phyloP scores from a whole-genome alignment of 495 filamentous ascomycete species.

The Glonium stellatum region DNA sequence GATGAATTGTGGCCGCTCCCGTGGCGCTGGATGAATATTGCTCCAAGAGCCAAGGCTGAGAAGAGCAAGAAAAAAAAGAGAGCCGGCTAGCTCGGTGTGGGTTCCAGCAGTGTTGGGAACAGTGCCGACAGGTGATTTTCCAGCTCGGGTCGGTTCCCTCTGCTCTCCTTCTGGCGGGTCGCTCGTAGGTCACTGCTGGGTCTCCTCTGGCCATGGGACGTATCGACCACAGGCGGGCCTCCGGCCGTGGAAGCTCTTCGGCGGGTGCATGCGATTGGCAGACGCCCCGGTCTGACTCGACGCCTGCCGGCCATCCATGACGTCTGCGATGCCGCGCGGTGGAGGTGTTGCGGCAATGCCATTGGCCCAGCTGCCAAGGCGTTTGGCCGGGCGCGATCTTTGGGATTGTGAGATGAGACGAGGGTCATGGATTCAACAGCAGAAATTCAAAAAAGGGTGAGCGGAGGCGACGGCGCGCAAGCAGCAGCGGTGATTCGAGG shows the following conservation, averaged over 20 bases:
- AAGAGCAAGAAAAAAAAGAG: no score
- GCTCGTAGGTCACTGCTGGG: no score
- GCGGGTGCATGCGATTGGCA: neutral
- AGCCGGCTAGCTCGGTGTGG: neutral
- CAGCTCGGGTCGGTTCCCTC: no score
- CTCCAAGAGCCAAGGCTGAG: neutral
- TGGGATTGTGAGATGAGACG: neutral
- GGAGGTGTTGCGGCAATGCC: neutral
- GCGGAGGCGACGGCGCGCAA: conserved; percentile 6
- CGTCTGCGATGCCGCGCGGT: neutral
- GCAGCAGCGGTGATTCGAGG: conserved; percentile 14
- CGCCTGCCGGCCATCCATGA: neutral
- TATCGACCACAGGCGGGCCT: neutral
- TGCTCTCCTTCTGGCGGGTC: no score
- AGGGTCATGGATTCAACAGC: neutral
- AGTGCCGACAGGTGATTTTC: neutral
- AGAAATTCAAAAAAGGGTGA: conserved; percentile 2
- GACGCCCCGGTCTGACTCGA: neutral
- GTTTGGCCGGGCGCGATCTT: neutral
- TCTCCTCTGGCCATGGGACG: neutral
- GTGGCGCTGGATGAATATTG: neutral
- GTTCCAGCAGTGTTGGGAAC: neutral
- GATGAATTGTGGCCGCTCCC: no score
- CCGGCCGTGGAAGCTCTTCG: neutral
- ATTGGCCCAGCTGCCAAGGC: neutral